These are phyloP conservation scores for Candida odintsovae DNA, from an alignment of 805 yeast species.

Conservation along the genomic window DNA sequence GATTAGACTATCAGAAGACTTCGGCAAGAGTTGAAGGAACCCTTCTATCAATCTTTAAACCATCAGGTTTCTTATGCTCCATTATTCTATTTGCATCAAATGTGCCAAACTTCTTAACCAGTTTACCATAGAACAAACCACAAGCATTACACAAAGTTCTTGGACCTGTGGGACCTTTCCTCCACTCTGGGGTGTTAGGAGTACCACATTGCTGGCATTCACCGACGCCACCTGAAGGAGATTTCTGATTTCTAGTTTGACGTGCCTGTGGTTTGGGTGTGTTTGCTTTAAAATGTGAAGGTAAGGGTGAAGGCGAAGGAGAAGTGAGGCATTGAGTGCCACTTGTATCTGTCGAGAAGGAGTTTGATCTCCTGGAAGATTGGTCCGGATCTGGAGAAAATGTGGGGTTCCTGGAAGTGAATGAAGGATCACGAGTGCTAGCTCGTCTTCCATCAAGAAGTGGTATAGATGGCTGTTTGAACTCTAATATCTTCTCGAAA, in stretches of 20 bases:
- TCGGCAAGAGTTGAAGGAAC: constrained; percentile 3
- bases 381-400: not conserved
- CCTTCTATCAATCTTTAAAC: constrained; percentile 3
- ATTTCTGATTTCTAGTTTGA: not conserved
- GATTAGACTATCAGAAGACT: not conserved
- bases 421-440: not conserved
- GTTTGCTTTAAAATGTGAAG: not conserved
- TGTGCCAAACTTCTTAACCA: constrained; percentile 8
- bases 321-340: not conserved
- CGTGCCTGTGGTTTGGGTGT: not conserved
- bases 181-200: constrained; percentile 16
- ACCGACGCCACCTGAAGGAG: not conserved
- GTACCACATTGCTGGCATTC: constrained; percentile 7
- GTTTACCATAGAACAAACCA: constrained; percentile 13
- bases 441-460: not conserved
- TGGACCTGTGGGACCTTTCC: constrained; percentile 15
- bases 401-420: not conserved
- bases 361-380: not conserved
- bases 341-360: not conserved
- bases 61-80: not conserved
- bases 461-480: not conserved
- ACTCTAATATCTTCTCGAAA: not conserved
- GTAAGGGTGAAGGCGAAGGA: not conserved
- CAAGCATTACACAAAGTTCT: constrained; percentile 17
- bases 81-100: constrained; percentile 1